These are phyloP conservation scores for Ormosia emarginata DNA, from an alignment of 306 rosid species.

Conservation along the genomic window DNA sequence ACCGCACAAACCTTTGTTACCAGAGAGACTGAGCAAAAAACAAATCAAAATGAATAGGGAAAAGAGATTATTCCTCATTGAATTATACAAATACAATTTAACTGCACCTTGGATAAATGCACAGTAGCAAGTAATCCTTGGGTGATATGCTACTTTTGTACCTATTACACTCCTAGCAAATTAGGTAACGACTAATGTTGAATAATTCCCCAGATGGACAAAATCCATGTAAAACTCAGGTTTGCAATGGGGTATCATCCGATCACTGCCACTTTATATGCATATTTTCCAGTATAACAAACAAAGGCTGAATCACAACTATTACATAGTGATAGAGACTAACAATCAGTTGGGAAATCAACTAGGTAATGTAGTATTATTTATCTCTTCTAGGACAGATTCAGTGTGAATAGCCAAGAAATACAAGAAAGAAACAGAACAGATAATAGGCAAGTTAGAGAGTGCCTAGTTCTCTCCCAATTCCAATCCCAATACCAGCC, in stretches of 20 bases:
- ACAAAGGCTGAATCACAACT: neutral
- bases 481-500: too few relatives aligned
- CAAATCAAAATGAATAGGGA: conserved; percentile 3
- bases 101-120: neutral
- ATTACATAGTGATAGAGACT: neutral
- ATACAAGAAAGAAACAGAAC: too few relatives aligned
- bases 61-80: neutral
- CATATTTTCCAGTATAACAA: neutral
- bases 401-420: too few relatives aligned
- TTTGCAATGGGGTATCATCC: neutral
- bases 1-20: conserved; percentile 87
- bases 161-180: neutral
- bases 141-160: neutral
- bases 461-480: too few relatives aligned
- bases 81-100: neutral
- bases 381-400: too few relatives aligned
- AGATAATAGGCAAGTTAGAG: too few relatives aligned
- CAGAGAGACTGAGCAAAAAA: conserved; percentile 56
- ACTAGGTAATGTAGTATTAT: too few relatives aligned
- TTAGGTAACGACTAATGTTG: conserved; percentile 3
- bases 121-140: neutral
- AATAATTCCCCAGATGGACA: neutral
- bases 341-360: too few relatives aligned
- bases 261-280: conserved; percentile 5
- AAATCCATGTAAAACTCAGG: neutral